Evolutionary conservation across 2,329 filamentous ascomycete species (phyloP), one percentile per base, ranked within the genome.

Genomic region (Diaporthe velutina): DNA sequence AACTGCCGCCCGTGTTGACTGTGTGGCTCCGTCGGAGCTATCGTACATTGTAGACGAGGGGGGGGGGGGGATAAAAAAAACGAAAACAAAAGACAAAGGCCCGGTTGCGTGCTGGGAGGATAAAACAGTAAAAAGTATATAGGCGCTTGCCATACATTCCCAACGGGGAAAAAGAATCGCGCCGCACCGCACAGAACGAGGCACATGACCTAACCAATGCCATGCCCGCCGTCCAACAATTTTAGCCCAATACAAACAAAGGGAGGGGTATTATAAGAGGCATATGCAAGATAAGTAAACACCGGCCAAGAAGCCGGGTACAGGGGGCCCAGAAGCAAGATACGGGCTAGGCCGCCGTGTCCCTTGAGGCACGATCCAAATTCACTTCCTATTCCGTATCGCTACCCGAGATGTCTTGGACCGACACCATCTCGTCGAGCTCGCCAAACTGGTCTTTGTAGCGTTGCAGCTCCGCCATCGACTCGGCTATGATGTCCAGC

Each of bases 391-490:
- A 80, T 74, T 84, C 83, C 25, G 82, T 83, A 45, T 83, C 83
- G 75, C 81, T 84, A 57, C 81, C 83, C 42, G 82, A 80, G 10
- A 71, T 68, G 30, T 80, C 76, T 17, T 77, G 76, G 22, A 79
- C 76, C 74, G 78, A 80, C 28, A 25, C 28, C 33, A 38, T 52
- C 19, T 64, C 54, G 68, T 81, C 80, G 45, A 91, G 79, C 7
- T 84, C 82, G 54, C 90, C 90, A 76, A 86, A 91, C 67, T 81
- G 84, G 40, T 84, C 85, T 80, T 89, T 91, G 82, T 93, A 93
- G 74, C 83, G 84, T 80, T 91, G 87, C 64, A 95, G 85, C 80
- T 95, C 91, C 40, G 87, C 86, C 74, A 95, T 84, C 80, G 94
- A 90, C 40, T 85, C 82, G 48, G 89, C 85, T 42, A 96, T 86